Base-by-base conservation (phyloP, 805 yeast genomes). In the Spathaspora passalidarum region DNA sequence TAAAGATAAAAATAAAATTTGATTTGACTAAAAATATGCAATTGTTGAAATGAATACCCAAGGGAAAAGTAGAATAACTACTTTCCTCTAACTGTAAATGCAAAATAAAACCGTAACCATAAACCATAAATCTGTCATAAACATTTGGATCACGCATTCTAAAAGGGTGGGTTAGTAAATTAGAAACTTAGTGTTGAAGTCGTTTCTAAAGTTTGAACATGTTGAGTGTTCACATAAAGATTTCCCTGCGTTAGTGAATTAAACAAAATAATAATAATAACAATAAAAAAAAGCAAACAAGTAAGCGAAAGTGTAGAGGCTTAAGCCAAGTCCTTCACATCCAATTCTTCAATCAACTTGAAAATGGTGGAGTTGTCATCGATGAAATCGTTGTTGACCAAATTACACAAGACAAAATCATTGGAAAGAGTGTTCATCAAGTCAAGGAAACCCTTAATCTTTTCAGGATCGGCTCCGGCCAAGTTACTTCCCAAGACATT, bases 321-420 rank as follows among this genome's bases (percentile, higher is more conserved):
- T n/a, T 14, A 50, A 18, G 43, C 46, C 36, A 47, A 38, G 13
- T 50, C 45, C 29, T 61, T 55, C 38, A 53, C 43, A 32, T 48
- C 44, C 38, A 66, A 52, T 22, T 61, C 72, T 35, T 73, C 63
- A 53, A 86, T 76, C 48, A 84, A 65, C 9, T 65, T 55, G 62
- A 82, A 84, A 51, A 86, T 82, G 49, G 78, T 75, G 39, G 76
- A 74, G 52, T 80, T 76, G 43, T 80, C 78, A 49, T 68, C 71
- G 44, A 72, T 63, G 52, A 69, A 92, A 60, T 91, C 90, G 63
- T 92, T 92, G 69, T 91, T 95, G 47, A 92, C 97, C 57, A 92
- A 79, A 65, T 91, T 91, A 55, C 92, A 85, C 57, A 92, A 76
- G 35, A 83, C 82, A 69, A 79, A 92, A 44, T 79, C 78, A 40